Percentiles rank a stretch among this genome's conserved stretches.
These are phyloP conservation scores for Flaveria sonorensis DNA, from an alignment of 129 eudicot species.

Conservation along the genomic window DNA sequence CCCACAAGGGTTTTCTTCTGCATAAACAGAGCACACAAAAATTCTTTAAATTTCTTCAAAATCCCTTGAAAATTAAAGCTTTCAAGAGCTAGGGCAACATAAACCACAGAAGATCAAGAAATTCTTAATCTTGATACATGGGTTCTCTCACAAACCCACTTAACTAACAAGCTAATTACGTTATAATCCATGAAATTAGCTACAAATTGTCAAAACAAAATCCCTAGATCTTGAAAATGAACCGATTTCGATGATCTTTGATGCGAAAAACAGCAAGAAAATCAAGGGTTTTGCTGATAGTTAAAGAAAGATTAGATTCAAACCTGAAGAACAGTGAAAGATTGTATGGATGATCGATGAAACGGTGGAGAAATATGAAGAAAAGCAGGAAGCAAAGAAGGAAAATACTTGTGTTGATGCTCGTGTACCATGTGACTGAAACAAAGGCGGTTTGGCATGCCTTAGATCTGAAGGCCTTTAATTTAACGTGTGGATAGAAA, in stretches of 20 bases:
- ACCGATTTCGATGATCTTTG: not conserved
- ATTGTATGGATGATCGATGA: not conserved
- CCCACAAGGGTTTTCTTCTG: not conserved
- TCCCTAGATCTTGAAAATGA: slow-evolving; percentile 16
- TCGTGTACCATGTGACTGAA: slow-evolving; percentile 45
- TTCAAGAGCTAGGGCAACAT: slow-evolving; percentile 12
- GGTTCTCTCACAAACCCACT: not conserved
- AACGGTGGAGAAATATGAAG: slow-evolving; percentile 9
- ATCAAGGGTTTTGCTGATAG: slow-evolving; percentile 5
- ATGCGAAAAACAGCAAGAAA: not conserved
- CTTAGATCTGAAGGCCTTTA: slow-evolving; percentile 15
- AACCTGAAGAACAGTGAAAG: slow-evolving; percentile 28
- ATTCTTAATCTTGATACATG: not conserved
- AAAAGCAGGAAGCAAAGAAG: not conserved
- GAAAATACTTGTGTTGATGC: slow-evolving; percentile 14
- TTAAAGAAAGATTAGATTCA: slow-evolving; percentile 8
- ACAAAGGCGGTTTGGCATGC: slow-evolving; percentile 40
- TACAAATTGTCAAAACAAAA: not conserved
- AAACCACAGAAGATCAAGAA: slow-evolving; percentile 7
- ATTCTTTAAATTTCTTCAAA: not conserved
- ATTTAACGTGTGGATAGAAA: slow-evolving; percentile 13
- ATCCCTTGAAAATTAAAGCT: not conserved
- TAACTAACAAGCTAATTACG: not conserved
- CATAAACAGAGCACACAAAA: slow-evolving; percentile 9
- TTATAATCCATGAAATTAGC: not conserved